Conservation (phyloP, 2,329 filamentous ascomycete species). For the Fusarium nodosum region DNA sequence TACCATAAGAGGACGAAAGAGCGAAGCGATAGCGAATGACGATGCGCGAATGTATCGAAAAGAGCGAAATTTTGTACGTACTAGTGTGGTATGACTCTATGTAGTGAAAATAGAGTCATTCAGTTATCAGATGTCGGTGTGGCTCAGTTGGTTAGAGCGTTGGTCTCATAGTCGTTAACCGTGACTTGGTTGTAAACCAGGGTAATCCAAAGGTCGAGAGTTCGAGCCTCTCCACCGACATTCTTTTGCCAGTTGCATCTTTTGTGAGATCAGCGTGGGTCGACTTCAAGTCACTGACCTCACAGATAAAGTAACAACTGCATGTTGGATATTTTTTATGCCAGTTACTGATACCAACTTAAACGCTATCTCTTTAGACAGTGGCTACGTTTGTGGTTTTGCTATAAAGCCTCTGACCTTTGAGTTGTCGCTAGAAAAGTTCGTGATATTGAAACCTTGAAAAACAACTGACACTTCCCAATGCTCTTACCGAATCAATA, state of each 20-base stretch:
- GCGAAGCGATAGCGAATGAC: slow-evolving; percentile 6
- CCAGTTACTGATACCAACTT: too few relatives aligned
- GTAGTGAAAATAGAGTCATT: too few relatives aligned
- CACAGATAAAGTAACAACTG: too few relatives aligned
- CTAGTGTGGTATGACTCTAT: too few relatives aligned
- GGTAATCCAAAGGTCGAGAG: slow-evolving; percentile 51
- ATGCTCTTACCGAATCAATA: rapidly evolving
- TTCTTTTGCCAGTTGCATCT: background rate
- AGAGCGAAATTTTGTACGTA: background rate
- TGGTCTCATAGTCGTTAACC: slow-evolving; percentile 51
- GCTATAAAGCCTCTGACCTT: background rate
- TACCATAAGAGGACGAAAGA: background rate
- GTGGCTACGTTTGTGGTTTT: too few relatives aligned
- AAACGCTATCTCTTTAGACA: too few relatives aligned
- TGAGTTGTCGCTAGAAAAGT: background rate
- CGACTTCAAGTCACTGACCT: too few relatives aligned
- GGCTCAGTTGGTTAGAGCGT: slow-evolving; percentile 58
- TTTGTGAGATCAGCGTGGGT: background rate
- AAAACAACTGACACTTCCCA: background rate
- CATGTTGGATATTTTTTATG: too few relatives aligned
- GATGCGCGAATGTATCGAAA: slow-evolving; percentile 1
- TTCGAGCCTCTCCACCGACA: slow-evolving; percentile 45
- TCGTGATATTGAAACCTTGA: background rate
- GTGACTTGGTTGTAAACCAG: slow-evolving; percentile 43
- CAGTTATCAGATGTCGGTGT: slow-evolving; percentile 38